Conservation (phyloP, 2,329 filamentous ascomycete species). For the Beauveria sp. region DNA sequence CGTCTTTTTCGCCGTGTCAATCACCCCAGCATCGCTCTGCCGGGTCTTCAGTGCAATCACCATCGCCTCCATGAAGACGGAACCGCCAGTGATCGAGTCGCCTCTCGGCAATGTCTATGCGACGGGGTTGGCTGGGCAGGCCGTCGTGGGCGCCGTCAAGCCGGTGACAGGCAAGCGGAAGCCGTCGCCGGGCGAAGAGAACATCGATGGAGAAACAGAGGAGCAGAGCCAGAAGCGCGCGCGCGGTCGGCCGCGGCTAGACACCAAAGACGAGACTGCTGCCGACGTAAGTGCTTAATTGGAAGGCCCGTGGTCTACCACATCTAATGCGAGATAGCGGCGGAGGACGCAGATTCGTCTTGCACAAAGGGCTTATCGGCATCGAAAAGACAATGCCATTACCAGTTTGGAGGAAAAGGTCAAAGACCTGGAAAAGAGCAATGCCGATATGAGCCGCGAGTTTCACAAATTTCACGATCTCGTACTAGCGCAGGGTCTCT, state of each 20-base stretch:
- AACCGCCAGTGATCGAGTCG: background rate
- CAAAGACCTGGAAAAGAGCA: conserved; percentile 56
- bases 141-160: background rate
- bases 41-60: no score
- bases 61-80: conserved; percentile 2
- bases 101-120: background rate
- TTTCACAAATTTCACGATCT: conserved; percentile 62
- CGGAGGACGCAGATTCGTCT: conserved; percentile 81
- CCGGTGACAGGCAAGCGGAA: conserved; percentile 15
- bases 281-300: conserved; percentile 56
- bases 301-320: background rate
- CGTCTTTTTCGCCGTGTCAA: background rate
- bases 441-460: conserved; percentile 65
- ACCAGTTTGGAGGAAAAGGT: conserved; percentile 64
- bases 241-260: conserved; percentile 66
- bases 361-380: conserved; percentile 77
- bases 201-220: conserved; percentile 24
- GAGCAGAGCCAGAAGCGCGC: conserved; percentile 49
- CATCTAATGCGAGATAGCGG: conserved; percentile 42
- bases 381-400: conserved; percentile 78
- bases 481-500: conserved; percentile 47
- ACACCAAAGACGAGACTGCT: conserved; percentile 70
- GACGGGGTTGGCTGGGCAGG: background rate
- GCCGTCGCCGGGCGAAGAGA: conserved; percentile 14
- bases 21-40: background rate